Percentiles rank a stretch among this genome's conserved stretches.
Evolutionary conservation across 2,329 filamentous ascomycete species (phyloP).

Genomic region (Colletotrichum australisinense): DNA sequence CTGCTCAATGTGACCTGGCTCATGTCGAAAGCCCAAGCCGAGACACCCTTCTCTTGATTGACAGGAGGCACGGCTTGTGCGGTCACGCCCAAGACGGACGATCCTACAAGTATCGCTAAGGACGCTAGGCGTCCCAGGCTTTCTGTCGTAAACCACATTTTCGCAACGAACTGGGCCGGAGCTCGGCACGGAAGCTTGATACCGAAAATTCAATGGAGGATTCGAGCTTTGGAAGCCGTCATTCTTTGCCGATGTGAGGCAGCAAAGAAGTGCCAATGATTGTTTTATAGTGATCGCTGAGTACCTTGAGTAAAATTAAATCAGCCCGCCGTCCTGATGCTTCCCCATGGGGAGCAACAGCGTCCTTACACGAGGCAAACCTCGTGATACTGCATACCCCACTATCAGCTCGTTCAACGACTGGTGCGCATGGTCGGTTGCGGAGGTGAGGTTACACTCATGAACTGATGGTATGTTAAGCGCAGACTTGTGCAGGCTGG

Average conservation of each 20-base stretch:
- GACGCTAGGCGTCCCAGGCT: neutral
- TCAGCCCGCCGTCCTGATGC: too few species aligned
- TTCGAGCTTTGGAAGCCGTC: too few species aligned
- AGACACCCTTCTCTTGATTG: slow-evolving; percentile 45
- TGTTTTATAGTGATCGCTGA: too few species aligned
- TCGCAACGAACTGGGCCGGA: too few species aligned
- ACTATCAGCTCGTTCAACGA: neutral
- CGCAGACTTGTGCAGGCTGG: neutral
- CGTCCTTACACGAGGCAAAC: neutral
- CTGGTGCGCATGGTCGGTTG: slow-evolving; percentile 29
- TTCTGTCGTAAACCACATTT: slow-evolving; percentile 10
- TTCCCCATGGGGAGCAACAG: neutral
- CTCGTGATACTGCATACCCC: neutral
- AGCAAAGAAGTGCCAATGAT: too few species aligned
- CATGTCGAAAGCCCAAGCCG: slow-evolving; percentile 52
- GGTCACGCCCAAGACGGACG: neutral
- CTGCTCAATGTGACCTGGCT: slow-evolving; percentile 51
- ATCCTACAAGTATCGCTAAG: neutral
- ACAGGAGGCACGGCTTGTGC: slow-evolving; percentile 42
- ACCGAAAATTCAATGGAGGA: too few species aligned
- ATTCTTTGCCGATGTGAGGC: too few species aligned
- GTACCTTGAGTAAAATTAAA: too few species aligned
- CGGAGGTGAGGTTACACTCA: slow-evolving; percentile 24
- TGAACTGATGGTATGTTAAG: neutral
- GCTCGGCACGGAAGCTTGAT: too few species aligned